Base-by-base conservation (phyloP, 2,329 filamentous ascomycete species). In the Purpureocillium takamizusanense region DNA sequence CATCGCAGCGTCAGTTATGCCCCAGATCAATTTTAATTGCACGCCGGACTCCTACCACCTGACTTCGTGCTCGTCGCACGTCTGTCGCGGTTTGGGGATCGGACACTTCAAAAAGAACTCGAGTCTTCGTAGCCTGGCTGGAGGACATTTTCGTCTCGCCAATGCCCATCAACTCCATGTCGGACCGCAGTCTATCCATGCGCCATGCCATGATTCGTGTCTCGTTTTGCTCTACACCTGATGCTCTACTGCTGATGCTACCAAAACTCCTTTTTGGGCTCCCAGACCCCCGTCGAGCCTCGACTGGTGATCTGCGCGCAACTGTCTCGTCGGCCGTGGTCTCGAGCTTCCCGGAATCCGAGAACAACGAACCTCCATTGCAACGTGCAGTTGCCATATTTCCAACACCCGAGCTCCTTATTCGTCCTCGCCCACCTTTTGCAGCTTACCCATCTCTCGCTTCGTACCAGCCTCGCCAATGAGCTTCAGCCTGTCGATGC, bases 391-490 rank as follows among this genome's bases (percentile, higher is more conserved):
- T 25, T 25, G 21, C 10, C 21, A 10, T 25, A 5, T 25, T 25
- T 25, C 14, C n/a, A 12, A n/a, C 16, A 30, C 25, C n/a, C 11
- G 39, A 39, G 38, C 34, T 40, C 41, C 11, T 59, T 66, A 80
- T 58, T 81, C 74, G 38, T 78, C 78, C 21, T 94, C 83, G 12
- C 81, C 86, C 56, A 95, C 77, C 78, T 97, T 97, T 72, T 97
- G 87, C 48, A 98, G 67, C 70, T 94, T 94, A 49, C 89, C 90
- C 77, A 88, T 86, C 41, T 92, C 85, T 43, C 88, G 76, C 75
- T 94, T 95, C 70, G 94, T 82, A 12, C 92, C 90, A 13, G 79
- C 76, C 62, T 97, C 90, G 23, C 92, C 92, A 54, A 97, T 81
- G 39, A 97, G 69, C 50, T 78, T 73, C 47, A 92, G 63, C 37